Percentiles rank a stretch among this genome's conserved stretches.
Evolutionary conservation across 2,329 filamentous ascomycete species (phyloP).

Genomic region (Helotiales sp.): DNA sequence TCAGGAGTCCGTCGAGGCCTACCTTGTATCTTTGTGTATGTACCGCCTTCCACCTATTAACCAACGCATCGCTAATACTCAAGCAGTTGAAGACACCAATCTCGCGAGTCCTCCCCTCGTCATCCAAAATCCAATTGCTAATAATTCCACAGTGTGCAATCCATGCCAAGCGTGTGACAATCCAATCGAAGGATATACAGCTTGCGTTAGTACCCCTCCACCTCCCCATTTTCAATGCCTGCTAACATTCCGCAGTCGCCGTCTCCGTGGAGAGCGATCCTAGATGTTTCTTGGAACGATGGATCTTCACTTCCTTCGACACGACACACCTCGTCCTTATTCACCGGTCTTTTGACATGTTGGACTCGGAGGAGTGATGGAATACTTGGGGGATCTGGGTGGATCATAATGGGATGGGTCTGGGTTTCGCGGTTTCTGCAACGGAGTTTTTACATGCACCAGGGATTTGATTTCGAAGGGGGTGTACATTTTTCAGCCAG

Average conservation of each 20-base stretch:
- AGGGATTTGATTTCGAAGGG: constrained; percentile 12
- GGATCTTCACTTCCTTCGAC: constrained; percentile 17
- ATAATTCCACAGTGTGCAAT: constrained; percentile 89
- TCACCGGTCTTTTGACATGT: constrained; percentile 12
- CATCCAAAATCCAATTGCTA: constrained; percentile 49
- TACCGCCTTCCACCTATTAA: background rate
- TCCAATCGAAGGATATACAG: constrained; percentile 62
- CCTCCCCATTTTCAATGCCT: no score
- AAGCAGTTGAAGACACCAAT: background rate
- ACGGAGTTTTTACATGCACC: constrained; percentile 35
- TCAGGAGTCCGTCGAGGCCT: constrained; percentile 98
- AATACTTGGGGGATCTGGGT: constrained; percentile 26
- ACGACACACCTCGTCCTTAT: constrained; percentile 25
- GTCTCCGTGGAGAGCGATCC: constrained; percentile 92
- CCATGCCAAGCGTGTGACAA: constrained; percentile 99
- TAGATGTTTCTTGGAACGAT: constrained; percentile 51
- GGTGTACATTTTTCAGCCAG: constrained; percentile 32
- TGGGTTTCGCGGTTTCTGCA: constrained; percentile 35
- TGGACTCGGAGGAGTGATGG: constrained; percentile 13
- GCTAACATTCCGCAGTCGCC: no score
- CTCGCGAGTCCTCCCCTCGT: background rate
- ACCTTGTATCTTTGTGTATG: constrained; percentile 70
- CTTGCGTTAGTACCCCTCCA: no score
- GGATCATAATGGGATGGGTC: constrained; percentile 37
- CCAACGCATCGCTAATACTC: no score